phyloP scores from a whole-genome alignment of 1,139 yeast genomes.

The Kodamaea arcana region DNA sequence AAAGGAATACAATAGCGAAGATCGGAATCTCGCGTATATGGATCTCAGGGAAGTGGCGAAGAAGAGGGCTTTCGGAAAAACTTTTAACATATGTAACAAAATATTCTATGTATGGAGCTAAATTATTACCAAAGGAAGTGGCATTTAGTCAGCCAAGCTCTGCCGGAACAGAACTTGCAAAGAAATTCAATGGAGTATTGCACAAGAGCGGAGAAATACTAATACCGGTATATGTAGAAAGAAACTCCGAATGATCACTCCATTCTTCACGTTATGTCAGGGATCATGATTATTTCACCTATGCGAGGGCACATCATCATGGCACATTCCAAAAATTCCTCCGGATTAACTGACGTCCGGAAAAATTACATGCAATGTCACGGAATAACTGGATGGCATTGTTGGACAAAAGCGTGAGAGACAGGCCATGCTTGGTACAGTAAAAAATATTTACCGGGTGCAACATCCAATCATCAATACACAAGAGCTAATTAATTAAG shows the following conservation, averaged over 20 bases:
- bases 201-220: constrained; percentile 49
- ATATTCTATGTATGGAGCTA: constrained; percentile 51
- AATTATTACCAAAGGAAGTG: constrained; percentile 36
- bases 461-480: not conserved
- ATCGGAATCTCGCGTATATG: constrained; percentile 66
- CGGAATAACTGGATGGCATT: not conserved
- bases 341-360: too few species aligned
- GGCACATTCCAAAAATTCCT: too few species aligned
- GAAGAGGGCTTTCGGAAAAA: constrained; percentile 44
- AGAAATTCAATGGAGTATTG: constrained; percentile 42
- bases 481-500: not conserved
- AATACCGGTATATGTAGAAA: constrained; percentile 43
- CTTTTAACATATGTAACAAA: constrained; percentile 40
- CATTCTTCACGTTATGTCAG: not conserved
- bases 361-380: not conserved
- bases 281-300: not conserved
- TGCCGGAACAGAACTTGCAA: constrained; percentile 56
- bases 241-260: too few species aligned
- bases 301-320: not conserved
- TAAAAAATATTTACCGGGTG: too few species aligned
- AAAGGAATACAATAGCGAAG: constrained; percentile 21
- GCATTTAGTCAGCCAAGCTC: constrained; percentile 75
- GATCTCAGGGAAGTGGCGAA: constrained; percentile 53
- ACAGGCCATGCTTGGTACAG: not conserved
- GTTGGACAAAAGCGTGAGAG: not conserved